Conservation (phyloP, 257 asterid genomes). For the Rehmannia glutinosa region DNA sequence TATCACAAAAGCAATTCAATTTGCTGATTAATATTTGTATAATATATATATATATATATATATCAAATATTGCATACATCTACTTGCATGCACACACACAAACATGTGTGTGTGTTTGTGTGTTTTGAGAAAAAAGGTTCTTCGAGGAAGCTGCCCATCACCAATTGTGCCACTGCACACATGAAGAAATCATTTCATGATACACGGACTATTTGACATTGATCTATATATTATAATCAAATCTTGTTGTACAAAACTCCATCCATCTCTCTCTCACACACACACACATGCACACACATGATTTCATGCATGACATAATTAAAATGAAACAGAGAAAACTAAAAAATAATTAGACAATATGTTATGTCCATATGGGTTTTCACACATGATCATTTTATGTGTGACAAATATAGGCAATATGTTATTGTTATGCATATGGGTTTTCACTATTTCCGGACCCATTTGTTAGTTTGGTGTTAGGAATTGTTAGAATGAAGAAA, state of each 20-base stretch:
- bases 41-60: not conserved
- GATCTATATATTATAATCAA: not conserved
- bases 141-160: constrained; percentile 33
- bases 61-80: too few species aligned
- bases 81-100: not conserved
- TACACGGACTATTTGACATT: constrained; percentile 22
- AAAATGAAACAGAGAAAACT: constrained; percentile 11
- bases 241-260: not conserved
- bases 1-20: too few species aligned
- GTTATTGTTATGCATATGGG: too few species aligned
- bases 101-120: not conserved
- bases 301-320: constrained; percentile 36
- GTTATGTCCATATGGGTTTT: too few species aligned
- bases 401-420: too few species aligned
- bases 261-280: constrained; percentile 15
- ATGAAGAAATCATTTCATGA: constrained; percentile 33
- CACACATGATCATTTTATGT: too few species aligned
- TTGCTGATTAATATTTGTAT: too few species aligned
- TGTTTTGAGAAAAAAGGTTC: constrained; percentile 13
- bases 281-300: constrained; percentile 4
- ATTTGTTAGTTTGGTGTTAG: too few species aligned
- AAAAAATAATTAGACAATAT: too few species aligned
- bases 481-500: too few species aligned
- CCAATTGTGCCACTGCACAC: constrained; percentile 27
- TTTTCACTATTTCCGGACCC: too few species aligned